Percentiles rank a stretch among this genome's conserved stretches.
Conservation (phyloP, 345 rosid species). For the Luvunga scandens region DNA sequence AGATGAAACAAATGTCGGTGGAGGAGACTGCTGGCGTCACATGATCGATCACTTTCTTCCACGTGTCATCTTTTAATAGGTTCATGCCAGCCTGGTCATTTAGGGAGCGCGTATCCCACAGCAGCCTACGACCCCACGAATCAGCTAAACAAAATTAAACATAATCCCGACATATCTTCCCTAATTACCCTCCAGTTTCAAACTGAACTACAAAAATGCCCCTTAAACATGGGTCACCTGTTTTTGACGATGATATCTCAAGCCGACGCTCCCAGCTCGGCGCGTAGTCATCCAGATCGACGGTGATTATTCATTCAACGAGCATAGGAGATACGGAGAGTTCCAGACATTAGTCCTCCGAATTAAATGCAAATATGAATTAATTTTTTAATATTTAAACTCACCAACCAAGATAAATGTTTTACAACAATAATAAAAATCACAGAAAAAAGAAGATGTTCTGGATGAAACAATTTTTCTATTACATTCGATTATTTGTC, state of each 20-base stretch:
- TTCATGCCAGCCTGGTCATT: background rate
- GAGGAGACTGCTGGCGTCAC: background rate
- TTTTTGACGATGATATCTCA: background rate
- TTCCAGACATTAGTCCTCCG: too few species aligned
- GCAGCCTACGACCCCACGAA: background rate
- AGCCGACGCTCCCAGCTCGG: background rate
- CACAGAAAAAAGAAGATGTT: too few species aligned
- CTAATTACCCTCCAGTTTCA: background rate
- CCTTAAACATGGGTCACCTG: rapidly evolving
- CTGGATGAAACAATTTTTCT: too few species aligned
- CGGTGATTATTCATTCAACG: background rate
- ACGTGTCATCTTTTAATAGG: background rate
- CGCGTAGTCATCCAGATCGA: background rate
- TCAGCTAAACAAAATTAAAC: background rate
- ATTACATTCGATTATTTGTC: too few species aligned
- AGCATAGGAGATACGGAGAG: too few species aligned
- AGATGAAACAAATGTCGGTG: conserved; percentile 1
- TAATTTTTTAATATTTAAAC: too few species aligned
- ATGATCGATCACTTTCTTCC: background rate
- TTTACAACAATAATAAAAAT: too few species aligned
- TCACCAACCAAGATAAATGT: too few species aligned
- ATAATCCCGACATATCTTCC: background rate
- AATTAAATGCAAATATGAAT: too few species aligned
- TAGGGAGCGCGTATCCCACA: background rate
- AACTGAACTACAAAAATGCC: background rate